Percentiles rank a stretch among this genome's conserved stretches.
phyloP scores from a whole-genome alignment of 2,329 filamentous ascomycete genomes.

The Microcera coccophila region DNA sequence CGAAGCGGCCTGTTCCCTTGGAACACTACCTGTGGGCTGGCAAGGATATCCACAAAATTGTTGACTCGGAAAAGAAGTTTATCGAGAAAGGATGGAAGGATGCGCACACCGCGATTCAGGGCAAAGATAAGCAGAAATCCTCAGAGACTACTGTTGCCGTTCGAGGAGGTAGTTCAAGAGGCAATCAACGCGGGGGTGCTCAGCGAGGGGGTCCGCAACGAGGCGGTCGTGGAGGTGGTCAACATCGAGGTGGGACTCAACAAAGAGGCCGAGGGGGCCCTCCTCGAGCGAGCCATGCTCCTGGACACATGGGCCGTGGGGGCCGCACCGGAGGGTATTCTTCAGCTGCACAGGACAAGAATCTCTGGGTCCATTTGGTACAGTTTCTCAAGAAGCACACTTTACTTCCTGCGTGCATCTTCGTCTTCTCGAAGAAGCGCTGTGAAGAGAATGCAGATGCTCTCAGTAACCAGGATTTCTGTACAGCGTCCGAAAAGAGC shows the following conservation, averaged over 20 bases:
- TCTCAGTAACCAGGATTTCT: slow-evolving; percentile 91
- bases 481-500: slow-evolving; percentile 89
- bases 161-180: slow-evolving; percentile 37
- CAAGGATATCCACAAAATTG: slow-evolving; percentile 90
- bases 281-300: slow-evolving; percentile 57
- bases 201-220: slow-evolving; percentile 41
- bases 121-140: slow-evolving; percentile 69
- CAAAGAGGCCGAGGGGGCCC: slow-evolving; percentile 51
- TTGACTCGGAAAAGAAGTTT: slow-evolving; percentile 88
- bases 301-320: slow-evolving; percentile 84
- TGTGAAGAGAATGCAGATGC: slow-evolving; percentile 98
- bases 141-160: slow-evolving; percentile 33
- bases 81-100: slow-evolving; percentile 93
- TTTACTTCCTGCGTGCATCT: slow-evolving; percentile 89
- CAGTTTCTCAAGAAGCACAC: slow-evolving; percentile 84
- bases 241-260: slow-evolving; percentile 43
- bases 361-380: slow-evolving; percentile 93
- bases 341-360: slow-evolving; percentile 90
- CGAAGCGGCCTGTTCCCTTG: slow-evolving; percentile 88
- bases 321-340: slow-evolving; percentile 83
- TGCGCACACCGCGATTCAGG: slow-evolving; percentile 76
- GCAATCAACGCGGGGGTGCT: slow-evolving; percentile 30
- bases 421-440: slow-evolving; percentile 96
- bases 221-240: slow-evolving; percentile 48
- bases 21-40: slow-evolving; percentile 96